These are phyloP conservation scores for Gastrolobium bilobum DNA, from an alignment of 306 rosid species.

Conservation along the genomic window DNA sequence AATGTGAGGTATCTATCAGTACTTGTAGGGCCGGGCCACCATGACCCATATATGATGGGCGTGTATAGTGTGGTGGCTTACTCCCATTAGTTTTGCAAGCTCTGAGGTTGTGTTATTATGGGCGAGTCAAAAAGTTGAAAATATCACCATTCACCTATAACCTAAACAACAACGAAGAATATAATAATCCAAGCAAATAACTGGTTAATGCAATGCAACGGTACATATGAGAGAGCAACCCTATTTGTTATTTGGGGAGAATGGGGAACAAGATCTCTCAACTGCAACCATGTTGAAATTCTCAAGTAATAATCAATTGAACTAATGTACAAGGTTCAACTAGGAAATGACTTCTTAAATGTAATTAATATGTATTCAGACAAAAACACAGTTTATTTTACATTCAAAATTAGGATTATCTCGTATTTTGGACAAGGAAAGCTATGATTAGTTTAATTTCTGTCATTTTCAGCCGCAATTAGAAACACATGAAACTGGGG, in stretches of 20 bases:
- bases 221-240: not conserved
- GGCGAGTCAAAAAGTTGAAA: not conserved
- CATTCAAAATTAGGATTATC: slow-evolving; percentile 31
- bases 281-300: slow-evolving; percentile 16
- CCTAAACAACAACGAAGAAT: not conserved
- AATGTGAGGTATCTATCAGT: not conserved
- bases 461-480: slow-evolving; percentile 28
- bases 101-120: not conserved
- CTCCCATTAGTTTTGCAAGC: not conserved
- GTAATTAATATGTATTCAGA: not conserved
- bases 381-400: not conserved
- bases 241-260: slow-evolving; percentile 4
- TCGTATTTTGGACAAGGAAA: slow-evolving; percentile 2
- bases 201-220: slow-evolving; percentile 20
- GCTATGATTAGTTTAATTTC: slow-evolving; percentile 22
- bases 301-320: slow-evolving; percentile 23
- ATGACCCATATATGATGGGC: not conserved
- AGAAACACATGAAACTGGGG: slow-evolving; percentile 11
- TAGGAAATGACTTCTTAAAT: slow-evolving; percentile 3
- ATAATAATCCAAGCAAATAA: slow-evolving; percentile 26
- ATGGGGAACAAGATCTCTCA: slow-evolving; percentile 32
- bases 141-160: slow-evolving; percentile 25
- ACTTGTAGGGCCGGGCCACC: slow-evolving; percentile 14
- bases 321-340: not conserved
- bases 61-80: not conserved